Evolutionary conservation across 1,284 basidiomycete species (phyloP).

Genomic region (Pterula multifida): DNA sequence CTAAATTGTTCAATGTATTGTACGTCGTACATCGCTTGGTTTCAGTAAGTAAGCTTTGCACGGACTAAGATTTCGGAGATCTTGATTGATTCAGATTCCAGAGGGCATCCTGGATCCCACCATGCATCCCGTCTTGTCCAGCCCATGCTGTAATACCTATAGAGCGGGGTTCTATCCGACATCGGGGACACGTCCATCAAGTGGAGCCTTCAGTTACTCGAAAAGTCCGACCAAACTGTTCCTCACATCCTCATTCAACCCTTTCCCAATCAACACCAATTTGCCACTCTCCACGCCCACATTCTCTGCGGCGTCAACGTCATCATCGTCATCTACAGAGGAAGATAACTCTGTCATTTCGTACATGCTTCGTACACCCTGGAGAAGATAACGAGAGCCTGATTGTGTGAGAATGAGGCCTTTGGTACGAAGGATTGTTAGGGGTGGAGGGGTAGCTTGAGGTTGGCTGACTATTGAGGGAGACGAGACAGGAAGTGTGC

Average conservation of each 20-base stretch:
- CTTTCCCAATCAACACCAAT: conserved; percentile 80
- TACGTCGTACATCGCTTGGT: too few species aligned
- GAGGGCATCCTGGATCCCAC: background rate
- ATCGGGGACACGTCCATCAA: background rate
- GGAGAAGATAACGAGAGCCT: conserved; percentile 59
- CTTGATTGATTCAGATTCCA: background rate
- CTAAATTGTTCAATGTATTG: too few species aligned
- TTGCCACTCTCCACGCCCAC: conserved; percentile 54
- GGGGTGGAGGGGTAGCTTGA: conserved; percentile 24
- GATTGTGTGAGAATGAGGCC: conserved; percentile 50
- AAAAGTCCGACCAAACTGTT: conserved; percentile 29
- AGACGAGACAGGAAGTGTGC: background rate
- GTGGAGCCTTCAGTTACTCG: background rate
- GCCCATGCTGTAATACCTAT: background rate
- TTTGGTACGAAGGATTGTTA: conserved; percentile 75
- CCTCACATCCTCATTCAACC: conserved; percentile 43
- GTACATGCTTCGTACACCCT: conserved; percentile 81
- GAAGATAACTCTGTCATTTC: conserved; percentile 49
- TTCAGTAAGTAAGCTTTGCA: too few species aligned
- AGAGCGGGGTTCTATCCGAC: background rate
- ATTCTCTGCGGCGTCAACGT: conserved; percentile 18
- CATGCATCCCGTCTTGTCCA: background rate
- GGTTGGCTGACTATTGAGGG: background rate
- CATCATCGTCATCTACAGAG: conserved; percentile 8
- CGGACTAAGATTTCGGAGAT: background rate